phyloP scores from a whole-genome alignment of 2,329 filamentous ascomycete species.

The Fusarium chuoi region DNA sequence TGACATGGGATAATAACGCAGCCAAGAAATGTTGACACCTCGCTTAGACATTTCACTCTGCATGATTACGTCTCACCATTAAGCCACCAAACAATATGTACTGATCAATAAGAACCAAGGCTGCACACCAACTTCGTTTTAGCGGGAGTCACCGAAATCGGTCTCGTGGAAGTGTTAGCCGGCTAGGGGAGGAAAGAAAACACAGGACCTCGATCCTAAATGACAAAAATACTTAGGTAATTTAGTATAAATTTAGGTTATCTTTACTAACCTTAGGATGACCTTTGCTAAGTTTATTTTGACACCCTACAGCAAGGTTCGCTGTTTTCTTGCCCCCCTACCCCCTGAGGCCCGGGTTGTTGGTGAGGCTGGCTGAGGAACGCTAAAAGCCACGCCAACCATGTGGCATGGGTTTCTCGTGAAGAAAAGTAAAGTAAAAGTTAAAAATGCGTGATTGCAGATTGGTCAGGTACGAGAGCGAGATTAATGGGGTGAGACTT shows the following conservation, averaged over 20 bases:
- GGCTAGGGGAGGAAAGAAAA: background rate
- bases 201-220: too few species aligned
- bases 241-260: too few species aligned
- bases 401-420: background rate
- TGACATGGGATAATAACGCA: background rate
- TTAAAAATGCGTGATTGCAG: background rate
- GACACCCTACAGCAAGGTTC: too few species aligned
- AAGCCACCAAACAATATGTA: background rate
- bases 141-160: background rate
- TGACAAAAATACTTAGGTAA: too few species aligned
- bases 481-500: background rate
- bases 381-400: background rate
- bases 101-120: background rate
- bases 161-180: background rate
- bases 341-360: background rate
- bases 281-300: too few species aligned
- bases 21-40: background rate
- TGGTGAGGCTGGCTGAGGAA: background rate
- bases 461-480: background rate
- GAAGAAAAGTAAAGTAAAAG: background rate
- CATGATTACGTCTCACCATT: background rate
- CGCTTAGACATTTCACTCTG: background rate
- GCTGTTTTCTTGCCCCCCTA: too few species aligned
- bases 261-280: too few species aligned
- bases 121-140: background rate